Evolutionary conservation across 2,329 filamentous ascomycete genomes (phyloP), one percentile per base, ranked within the genome.

Genomic region (Pseudocercospora vitis): DNA sequence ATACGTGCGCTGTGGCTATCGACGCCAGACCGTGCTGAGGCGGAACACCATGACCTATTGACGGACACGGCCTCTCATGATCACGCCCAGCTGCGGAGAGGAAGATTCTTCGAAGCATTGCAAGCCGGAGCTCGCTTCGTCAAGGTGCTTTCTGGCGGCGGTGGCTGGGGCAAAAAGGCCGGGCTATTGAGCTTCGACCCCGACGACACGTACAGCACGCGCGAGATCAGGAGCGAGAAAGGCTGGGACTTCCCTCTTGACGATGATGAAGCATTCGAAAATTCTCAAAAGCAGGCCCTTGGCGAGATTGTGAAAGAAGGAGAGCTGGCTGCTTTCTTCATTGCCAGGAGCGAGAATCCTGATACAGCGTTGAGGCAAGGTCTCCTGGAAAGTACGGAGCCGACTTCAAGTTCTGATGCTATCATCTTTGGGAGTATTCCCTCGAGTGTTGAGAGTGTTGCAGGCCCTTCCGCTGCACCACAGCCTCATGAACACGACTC

Each of bases 81-180:
- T 5, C 21, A 31, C 21, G 24, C 11, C 23, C 11, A 16, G 35
- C 21, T 48, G n/a, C 23, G 51, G 18, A 21, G 4, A 31, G 23
- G 16, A 6, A 16, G 26, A 33, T 16, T 18, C 40, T 18, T 29
- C 37, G 28, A 6, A 8, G 11, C 39, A 24, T 16, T 56, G 18
- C 11, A 19, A 9, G 11, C 18, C 14, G 72, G 73, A 21, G 73
- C 69, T 16, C 70, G 72, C 40, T 65, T 81, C n/a, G 72, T 75
- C 60, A 73, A 72, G 49, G 71, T 76, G 79, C 81, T 91, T 58
- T 91, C 88, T 64, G 89, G 89, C 3, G 89, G 89, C 40, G 89
- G 89, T 35, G 89, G 89, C 16, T 95, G 89, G 89, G 89, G 89
- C 12, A 76, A 81, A 52, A 94, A 92, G 68, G 84, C 87, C 63